phyloP scores from a whole-genome alignment of 2,329 filamentous ascomycete genomes.

The Dactylellina parvicollis region DNA sequence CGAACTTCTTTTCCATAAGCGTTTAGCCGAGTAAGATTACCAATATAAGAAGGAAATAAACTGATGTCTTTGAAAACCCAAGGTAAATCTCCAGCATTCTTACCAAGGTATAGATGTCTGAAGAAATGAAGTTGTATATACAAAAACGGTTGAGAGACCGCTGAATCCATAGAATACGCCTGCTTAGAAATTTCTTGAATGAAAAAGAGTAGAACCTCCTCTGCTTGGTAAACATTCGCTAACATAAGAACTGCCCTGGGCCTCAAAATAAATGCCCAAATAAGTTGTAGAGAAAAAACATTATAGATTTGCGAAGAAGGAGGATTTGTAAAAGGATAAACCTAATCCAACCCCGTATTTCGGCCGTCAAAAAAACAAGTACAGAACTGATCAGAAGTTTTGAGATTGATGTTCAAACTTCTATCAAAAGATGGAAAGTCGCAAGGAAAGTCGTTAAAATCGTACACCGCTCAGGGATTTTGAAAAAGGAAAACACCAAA shows the following conservation, averaged over 20 bases:
- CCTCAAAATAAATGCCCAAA: slow-evolving; percentile 16
- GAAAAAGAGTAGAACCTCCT: slow-evolving; percentile 11
- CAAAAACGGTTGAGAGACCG: slow-evolving; percentile 29
- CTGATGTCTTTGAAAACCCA: slow-evolving; percentile 13
- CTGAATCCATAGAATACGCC: slow-evolving; percentile 33
- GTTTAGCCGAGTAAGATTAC: slow-evolving; percentile 25
- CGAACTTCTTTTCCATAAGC: not conserved
- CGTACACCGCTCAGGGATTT: slow-evolving; percentile 29
- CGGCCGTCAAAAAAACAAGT: slow-evolving; percentile 4
- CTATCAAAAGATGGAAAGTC: slow-evolving; percentile 15
- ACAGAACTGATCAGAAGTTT: slow-evolving; percentile 2
- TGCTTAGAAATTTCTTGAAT: slow-evolving; percentile 28
- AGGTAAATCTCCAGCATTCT: not conserved
- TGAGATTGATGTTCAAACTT: slow-evolving; percentile 30
- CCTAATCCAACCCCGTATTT: slow-evolving; percentile 19
- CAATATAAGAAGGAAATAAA: slow-evolving; percentile 4
- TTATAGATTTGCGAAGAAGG: slow-evolving; percentile 9
- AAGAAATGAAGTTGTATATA: slow-evolving; percentile 43
- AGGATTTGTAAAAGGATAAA: slow-evolving; percentile 1
- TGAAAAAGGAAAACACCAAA: slow-evolving; percentile 14
- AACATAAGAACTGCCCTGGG: slow-evolving; percentile 4
- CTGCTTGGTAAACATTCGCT: slow-evolving; percentile 3
- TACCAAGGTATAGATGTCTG: slow-evolving; percentile 21
- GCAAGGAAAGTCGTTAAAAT: slow-evolving; percentile 52
- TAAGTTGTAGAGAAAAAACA: slow-evolving; percentile 19